Evolutionary conservation across 2,329 filamentous ascomycete genomes (phyloP).

Genomic region (Monilinia fructigena): DNA sequence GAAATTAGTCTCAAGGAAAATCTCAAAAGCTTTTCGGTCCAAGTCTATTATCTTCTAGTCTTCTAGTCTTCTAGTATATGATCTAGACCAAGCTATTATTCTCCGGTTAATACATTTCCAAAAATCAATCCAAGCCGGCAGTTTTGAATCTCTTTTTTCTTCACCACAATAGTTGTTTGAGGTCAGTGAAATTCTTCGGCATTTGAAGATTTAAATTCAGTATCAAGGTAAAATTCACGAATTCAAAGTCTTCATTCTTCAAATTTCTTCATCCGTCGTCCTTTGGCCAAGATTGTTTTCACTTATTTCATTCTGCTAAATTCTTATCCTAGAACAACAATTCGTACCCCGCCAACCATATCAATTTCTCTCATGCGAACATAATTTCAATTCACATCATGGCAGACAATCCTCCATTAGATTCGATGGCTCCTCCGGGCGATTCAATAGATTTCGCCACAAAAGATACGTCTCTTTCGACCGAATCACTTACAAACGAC

Average conservation of each 20-base stretch:
- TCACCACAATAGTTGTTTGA: neutral
- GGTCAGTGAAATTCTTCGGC: neutral
- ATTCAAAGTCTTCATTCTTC: neutral
- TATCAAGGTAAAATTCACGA: neutral
- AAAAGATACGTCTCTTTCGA: neutral
- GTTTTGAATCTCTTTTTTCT: neutral
- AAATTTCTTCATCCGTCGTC: neutral
- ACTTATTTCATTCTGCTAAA: neutral
- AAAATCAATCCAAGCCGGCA: neutral
- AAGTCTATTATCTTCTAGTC: neutral
- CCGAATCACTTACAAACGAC: conserved; percentile 24
- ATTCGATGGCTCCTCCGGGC: conserved; percentile 24
- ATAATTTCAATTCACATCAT: neutral
- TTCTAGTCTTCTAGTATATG: neutral
- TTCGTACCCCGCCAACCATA: conserved; percentile 28
- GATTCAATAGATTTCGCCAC: conserved; percentile 33
- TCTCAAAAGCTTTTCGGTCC: neutral
- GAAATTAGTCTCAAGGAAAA: neutral
- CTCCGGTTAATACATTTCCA: neutral
- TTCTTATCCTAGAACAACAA: conserved; percentile 2
- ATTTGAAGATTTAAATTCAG: neutral
- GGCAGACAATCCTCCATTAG: conserved; percentile 12
- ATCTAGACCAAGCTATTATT: conserved; percentile 1
- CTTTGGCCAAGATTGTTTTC: neutral
- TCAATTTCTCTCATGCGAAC: conserved; percentile 14